Base-by-base conservation (phyloP, 177 flowering plant species). In the Tripterygium wilfordii region DNA sequence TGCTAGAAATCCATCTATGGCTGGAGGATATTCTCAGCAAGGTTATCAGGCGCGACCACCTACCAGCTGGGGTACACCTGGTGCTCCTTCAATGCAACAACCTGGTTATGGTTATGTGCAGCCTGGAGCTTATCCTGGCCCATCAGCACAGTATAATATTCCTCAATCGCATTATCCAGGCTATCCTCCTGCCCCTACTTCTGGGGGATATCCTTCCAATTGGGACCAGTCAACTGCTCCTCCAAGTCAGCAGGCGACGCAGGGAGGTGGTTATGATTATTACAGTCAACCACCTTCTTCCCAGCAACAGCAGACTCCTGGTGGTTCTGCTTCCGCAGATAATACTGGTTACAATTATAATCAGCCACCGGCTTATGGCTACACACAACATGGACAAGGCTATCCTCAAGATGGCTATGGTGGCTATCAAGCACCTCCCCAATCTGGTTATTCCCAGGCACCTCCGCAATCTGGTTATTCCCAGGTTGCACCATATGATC, bases 41-140 rank as follows among this genome's bases (percentile, higher is more conserved):
- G 96, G 95, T 21, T 92, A 80, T 60, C 92, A 82, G 58, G 76
- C 87, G 8, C 81, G 84, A 10, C 91, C 97, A 22, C 85, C 80
- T 10, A 44, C 81, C 15, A 78, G 52, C 64, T 94, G 97, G 96
- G 83, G 68, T 17, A 80, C 73, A 5, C 67, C 83, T 57, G 94
- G 87, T 0, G 72, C 73, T 40, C 71, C 83, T 24, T 74, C 64
- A 18, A 60, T 68, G 71, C 99, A 84, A 62, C 97, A 87, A 70
- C 60, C 84, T 48, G 85, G 83, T 29, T 89, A 87, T 60, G 90
- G 97, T 37, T 89, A 89, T 56, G 60, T 60, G 68, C 97, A 86
- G 51, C 86, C 95, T 57, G 92, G 92, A 14, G 73, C 79, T 36
- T 87, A 87, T 57, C 71, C 90, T 37, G 86, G 77, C 5, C 77